Evolutionary conservation across 2,329 filamentous ascomycete species (phyloP).

Genomic region (Cordyceps pruinosa): DNA sequence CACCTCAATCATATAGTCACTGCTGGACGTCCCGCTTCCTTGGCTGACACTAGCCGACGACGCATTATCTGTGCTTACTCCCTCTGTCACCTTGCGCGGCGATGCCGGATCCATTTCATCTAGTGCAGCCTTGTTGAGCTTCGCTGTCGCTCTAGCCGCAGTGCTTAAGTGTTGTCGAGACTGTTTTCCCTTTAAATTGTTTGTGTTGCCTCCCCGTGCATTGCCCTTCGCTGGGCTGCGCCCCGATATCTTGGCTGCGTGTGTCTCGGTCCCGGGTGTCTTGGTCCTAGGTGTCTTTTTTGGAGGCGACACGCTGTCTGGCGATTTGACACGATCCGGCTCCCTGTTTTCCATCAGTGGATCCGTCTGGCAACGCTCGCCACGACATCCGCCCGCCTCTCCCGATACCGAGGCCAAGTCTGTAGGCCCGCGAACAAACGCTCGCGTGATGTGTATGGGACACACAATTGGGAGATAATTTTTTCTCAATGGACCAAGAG

Average conservation of each 20-base stretch:
- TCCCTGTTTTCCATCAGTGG: background rate
- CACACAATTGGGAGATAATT: background rate
- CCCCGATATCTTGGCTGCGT: no score
- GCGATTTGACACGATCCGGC: background rate
- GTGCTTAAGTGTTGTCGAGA: background rate
- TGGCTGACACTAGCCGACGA: constrained; percentile 17
- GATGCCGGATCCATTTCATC: background rate
- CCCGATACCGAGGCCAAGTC: background rate
- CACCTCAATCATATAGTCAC: constrained; percentile 1
- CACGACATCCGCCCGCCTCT: background rate
- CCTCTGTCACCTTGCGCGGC: no score
- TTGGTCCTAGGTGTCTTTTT: no score
- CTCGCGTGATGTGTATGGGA: background rate
- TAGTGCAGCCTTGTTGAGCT: background rate
- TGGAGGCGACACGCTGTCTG: no score
- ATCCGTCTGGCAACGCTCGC: background rate
- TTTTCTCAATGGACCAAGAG: constrained; percentile 27
- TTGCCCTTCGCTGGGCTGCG: no score
- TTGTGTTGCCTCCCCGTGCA: no score
- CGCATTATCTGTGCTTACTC: constrained; percentile 9
- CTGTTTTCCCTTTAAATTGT: no score
- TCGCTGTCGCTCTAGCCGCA: background rate
- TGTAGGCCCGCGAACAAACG: background rate
- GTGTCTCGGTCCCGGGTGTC: no score
- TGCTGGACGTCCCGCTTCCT: constrained; percentile 17